Evolutionary conservation across 2,329 filamentous ascomycete genomes (phyloP).

Genomic region (Cercospora janseana): DNA sequence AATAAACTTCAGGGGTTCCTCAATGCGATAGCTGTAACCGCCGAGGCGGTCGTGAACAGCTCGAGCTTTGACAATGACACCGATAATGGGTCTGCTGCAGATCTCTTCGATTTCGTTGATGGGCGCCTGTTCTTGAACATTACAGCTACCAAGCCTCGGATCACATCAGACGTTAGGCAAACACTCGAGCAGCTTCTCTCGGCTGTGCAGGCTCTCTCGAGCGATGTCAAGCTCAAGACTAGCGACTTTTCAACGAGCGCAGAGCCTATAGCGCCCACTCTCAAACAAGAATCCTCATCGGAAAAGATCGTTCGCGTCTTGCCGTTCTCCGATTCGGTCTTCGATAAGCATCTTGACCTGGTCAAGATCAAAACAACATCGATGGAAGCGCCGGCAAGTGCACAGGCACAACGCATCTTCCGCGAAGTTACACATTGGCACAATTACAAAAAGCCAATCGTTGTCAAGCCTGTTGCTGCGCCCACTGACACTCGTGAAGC

Average conservation of each 20-base stretch:
- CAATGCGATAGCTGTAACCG: slow-evolving; percentile 39
- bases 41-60: slow-evolving; percentile 41
- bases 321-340: slow-evolving; percentile 49
- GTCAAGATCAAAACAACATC: slow-evolving; percentile 43
- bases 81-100: slow-evolving; percentile 32
- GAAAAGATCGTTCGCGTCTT: slow-evolving; percentile 38
- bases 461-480: slow-evolving; percentile 38
- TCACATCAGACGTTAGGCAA: slow-evolving; percentile 23
- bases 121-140: slow-evolving; percentile 48
- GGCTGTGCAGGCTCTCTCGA: slow-evolving; percentile 22
- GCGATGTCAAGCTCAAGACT: slow-evolving; percentile 6
- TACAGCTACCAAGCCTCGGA: slow-evolving; percentile 10
- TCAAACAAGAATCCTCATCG: slow-evolving; percentile 1
- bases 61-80: slow-evolving; percentile 16
- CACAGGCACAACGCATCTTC: slow-evolving; percentile 45
- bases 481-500: slow-evolving; percentile 28
- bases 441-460: slow-evolving; percentile 54
- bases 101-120: slow-evolving; percentile 57
- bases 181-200: slow-evolving; percentile 28
- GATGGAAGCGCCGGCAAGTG: slow-evolving; percentile 34
- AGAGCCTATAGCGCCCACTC: background rate
- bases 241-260: slow-evolving; percentile 1
- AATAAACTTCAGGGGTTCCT: slow-evolving; percentile 26
- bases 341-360: slow-evolving; percentile 49
- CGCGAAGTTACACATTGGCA: slow-evolving; percentile 61